phyloP scores from a whole-genome alignment of 2,329 filamentous ascomycete species.

The Chrysosphaeria jannelii region DNA sequence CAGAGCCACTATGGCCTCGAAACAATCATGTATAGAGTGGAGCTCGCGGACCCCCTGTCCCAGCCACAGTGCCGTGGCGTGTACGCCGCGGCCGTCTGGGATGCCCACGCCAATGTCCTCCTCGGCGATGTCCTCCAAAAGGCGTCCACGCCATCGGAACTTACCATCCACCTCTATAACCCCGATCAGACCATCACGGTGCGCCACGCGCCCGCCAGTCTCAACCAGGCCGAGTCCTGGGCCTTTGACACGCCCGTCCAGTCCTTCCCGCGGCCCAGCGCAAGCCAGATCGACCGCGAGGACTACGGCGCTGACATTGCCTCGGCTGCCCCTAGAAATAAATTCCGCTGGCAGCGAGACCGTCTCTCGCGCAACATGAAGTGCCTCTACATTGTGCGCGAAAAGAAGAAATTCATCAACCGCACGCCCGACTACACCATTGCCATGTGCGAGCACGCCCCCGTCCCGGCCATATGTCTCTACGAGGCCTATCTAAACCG shows the following conservation, averaged over 20 bases:
- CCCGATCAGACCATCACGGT: slow-evolving; percentile 60
- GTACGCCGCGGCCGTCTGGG: slow-evolving; percentile 65
- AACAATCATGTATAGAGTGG: too few species aligned
- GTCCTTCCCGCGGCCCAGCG: slow-evolving; percentile 54
- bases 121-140: slow-evolving; percentile 65
- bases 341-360: slow-evolving; percentile 75
- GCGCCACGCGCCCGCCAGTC: slow-evolving; percentile 39
- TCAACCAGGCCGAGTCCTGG: slow-evolving; percentile 57
- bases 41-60: slow-evolving; percentile 40
- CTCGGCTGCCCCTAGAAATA: slow-evolving; percentile 33
- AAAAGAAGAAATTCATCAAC: too few species aligned
- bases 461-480: slow-evolving; percentile 39
- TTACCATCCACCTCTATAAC: slow-evolving; percentile 72
- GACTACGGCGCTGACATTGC: not conserved
- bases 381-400: slow-evolving; percentile 62
- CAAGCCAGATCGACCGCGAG: slow-evolving; percentile 40
- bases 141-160: too few species aligned
- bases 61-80: slow-evolving; percentile 39
- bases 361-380: slow-evolving; percentile 58
- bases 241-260: slow-evolving; percentile 78
- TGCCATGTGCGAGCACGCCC: slow-evolving; percentile 48
- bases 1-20: too few species aligned
- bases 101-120: slow-evolving; percentile 46
- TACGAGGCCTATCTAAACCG: slow-evolving; percentile 82
- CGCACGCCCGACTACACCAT: slow-evolving; percentile 90